Evolutionary conservation across 495 filamentous ascomycete genomes (phyloP).

Genomic region (Astrothelium macrocarpum): DNA sequence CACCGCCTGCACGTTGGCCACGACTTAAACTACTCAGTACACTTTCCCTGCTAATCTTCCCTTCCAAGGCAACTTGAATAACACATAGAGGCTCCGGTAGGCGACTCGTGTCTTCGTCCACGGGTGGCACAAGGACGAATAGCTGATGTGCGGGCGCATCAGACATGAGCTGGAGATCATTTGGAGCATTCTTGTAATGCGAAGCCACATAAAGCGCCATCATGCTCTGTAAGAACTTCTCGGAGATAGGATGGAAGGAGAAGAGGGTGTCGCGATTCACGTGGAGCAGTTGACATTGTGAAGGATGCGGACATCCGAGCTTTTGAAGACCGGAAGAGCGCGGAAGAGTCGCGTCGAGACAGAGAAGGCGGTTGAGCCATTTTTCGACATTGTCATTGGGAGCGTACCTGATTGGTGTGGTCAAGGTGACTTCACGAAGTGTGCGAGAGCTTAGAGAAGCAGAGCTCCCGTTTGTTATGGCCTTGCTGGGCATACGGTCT

Average conservation of each 20-base stretch:
- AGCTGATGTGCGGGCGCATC: constrained; percentile 97
- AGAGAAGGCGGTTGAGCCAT: constrained; percentile 93
- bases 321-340: constrained; percentile 64
- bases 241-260: constrained; percentile 93
- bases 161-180: constrained; percentile 94
- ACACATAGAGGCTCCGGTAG: constrained; percentile 92
- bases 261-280: constrained; percentile 97
- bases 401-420: constrained; percentile 90
- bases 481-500: constrained; percentile 61
- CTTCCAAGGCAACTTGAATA: constrained; percentile 90
- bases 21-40: constrained; percentile 81
- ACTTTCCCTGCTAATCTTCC: constrained; percentile 84
- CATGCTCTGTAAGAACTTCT: constrained; percentile 96
- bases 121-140: constrained; percentile 85
- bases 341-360: constrained; percentile 81
- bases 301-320: constrained; percentile 80
- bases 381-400: constrained; percentile 85
- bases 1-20: constrained; percentile 82
- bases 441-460: constrained; percentile 58
- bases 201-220: constrained; percentile 96
- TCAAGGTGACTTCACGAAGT: constrained; percentile 84
- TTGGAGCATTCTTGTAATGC: constrained; percentile 97
- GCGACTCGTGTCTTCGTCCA: constrained; percentile 62
- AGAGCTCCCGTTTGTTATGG: constrained; percentile 52
- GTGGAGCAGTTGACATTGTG: constrained; percentile 77